These are phyloP conservation scores for Kwoniella shandongensis DNA, from an alignment of 768 basidiomycete genomes.

Conservation along the genomic window DNA sequence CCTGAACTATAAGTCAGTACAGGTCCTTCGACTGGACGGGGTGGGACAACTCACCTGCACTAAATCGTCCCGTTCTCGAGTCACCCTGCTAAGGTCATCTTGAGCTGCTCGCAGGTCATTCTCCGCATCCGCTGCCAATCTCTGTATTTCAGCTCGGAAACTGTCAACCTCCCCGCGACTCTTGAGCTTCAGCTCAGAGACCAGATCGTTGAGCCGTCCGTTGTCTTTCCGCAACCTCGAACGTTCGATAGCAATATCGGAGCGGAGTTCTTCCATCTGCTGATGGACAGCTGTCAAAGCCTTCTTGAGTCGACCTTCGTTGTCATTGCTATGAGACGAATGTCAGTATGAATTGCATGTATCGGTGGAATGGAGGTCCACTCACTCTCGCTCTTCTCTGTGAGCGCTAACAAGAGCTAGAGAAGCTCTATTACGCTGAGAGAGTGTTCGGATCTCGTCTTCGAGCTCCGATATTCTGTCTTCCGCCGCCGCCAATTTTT, in stretches of 20 bases:
- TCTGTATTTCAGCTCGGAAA: conserved; percentile 27
- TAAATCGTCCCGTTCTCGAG: conserved; percentile 12
- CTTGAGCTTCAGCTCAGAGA: conserved; percentile 28
- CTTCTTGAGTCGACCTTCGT: conserved; percentile 24
- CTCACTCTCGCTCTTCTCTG: conserved; percentile 33
- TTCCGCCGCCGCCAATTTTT: conserved; percentile 41
- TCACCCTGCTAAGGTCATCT: conserved; percentile 1
- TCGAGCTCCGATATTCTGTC: conserved; percentile 43
- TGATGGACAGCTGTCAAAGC: conserved; percentile 32
- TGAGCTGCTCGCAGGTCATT: conserved; percentile 13
- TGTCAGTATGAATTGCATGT: conserved; percentile 13
- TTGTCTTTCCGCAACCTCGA: conserved; percentile 32
- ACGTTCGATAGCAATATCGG: conserved; percentile 27
- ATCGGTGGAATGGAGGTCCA: not conserved
- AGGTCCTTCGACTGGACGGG: not conserved
- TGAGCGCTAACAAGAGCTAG: conserved; percentile 35
- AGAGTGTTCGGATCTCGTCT: conserved; percentile 35
- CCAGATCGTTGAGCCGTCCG: conserved; percentile 25
- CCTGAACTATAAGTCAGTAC: conserved; percentile 10
- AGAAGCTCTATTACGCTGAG: conserved; percentile 36
- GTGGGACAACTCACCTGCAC: conserved; percentile 8
- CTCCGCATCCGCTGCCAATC: conserved; percentile 23
- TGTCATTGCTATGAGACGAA: conserved; percentile 15
- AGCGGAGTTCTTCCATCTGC: conserved; percentile 32
- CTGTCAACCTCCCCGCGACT: conserved; percentile 24